Conservation (phyloP, 768 basidiomycete genomes). For the Naganishia friedmannii region DNA sequence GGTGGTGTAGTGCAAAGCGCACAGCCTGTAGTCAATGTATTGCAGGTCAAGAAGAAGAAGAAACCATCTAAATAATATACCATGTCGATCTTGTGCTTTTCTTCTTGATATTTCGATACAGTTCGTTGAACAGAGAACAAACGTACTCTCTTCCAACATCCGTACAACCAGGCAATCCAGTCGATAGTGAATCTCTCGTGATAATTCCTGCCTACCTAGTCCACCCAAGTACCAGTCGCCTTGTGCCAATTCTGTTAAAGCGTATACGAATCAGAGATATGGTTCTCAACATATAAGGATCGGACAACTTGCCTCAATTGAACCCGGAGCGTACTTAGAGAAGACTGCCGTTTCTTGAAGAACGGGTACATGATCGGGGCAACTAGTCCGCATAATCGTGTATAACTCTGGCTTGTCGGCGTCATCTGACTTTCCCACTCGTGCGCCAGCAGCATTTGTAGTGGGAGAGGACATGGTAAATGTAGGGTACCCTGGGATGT, state of each 20-base stretch:
- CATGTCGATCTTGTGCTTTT: background rate
- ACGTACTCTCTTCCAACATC: background rate
- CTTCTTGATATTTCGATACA: background rate
- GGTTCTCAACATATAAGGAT: background rate
- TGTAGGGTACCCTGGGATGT: constrained; percentile 33
- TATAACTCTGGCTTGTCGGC: constrained; percentile 34
- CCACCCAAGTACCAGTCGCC: constrained; percentile 21
- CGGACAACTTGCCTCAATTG: constrained; percentile 47
- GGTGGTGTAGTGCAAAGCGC: background rate
- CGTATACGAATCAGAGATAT: background rate
- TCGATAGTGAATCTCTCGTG: background rate
- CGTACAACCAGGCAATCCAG: background rate
- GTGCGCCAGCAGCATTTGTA: background rate
- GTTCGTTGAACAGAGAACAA: background rate
- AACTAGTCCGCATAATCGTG: constrained; percentile 43
- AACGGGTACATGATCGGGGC: constrained; percentile 41
- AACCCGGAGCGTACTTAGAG: constrained; percentile 42
- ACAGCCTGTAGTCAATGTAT: constrained; percentile 17
- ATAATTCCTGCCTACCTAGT: background rate
- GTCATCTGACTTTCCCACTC: constrained; percentile 7
- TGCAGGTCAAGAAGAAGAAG: constrained; percentile 22
- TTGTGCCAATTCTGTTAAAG: constrained; percentile 18
- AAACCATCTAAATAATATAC: constrained; percentile 5
- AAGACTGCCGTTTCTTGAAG: constrained; percentile 42
- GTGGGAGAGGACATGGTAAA: background rate